These are phyloP conservation scores for Pinus taeda DNA, from an alignment of 75 land plant genomes.

Conservation along the genomic window DNA sequence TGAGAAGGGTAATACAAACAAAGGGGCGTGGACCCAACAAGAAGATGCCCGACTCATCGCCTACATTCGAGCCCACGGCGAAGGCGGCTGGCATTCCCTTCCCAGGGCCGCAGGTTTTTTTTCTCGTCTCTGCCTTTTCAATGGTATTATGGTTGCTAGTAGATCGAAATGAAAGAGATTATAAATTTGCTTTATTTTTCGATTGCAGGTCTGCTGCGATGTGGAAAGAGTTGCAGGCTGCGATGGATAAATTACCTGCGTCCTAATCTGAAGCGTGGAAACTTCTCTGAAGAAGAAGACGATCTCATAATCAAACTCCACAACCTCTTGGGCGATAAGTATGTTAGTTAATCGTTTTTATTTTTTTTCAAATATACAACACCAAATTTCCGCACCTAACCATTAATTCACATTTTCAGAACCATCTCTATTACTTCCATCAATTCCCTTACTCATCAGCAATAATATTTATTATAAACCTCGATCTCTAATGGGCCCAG, in stretches of 20 bases:
- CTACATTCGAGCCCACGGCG: constrained; percentile 31
- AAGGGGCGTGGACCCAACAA: constrained; percentile 49
- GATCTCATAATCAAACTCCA: constrained; percentile 31
- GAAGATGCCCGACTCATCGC: constrained; percentile 45
- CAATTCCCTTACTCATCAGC: neutral
- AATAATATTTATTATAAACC: neutral
- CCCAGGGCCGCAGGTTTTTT: constrained; percentile 41
- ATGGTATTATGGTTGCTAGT: no score
- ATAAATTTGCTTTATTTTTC: neutral
- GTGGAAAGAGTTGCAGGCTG: constrained; percentile 26
- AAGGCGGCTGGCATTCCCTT: constrained; percentile 42
- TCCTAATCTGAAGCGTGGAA: constrained; percentile 23
- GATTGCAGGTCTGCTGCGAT: constrained; percentile 15
- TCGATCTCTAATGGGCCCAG: no score
- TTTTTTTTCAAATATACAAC: no score
- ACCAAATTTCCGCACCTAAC: no score
- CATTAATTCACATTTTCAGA: no score
- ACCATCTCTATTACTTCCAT: neutral
- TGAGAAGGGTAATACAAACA: constrained; percentile 33
- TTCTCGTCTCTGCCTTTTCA: neutral
- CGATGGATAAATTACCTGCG: constrained; percentile 30
- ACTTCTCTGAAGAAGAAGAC: constrained; percentile 17
- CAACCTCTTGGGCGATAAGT: constrained; percentile 17
- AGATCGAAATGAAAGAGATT: neutral
- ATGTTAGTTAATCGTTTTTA: neutral